Conservation (phyloP, 495 filamentous ascomycete genomes). For the Podospora fimiseda region DNA sequence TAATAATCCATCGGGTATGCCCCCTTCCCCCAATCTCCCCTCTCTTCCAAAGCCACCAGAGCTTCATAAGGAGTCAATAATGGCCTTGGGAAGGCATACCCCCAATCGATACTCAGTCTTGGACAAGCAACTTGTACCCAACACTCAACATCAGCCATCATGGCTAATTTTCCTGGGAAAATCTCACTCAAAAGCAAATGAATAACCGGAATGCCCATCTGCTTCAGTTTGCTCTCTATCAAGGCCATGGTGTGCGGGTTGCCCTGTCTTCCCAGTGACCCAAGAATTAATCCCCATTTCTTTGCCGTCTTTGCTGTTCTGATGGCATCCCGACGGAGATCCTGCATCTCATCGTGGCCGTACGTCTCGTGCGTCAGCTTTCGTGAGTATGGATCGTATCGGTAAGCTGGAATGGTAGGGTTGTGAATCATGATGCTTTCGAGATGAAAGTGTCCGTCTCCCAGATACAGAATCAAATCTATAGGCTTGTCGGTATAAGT, state of each 20-base stretch:
- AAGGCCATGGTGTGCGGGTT: constrained; percentile 87
- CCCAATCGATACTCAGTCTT: constrained; percentile 94
- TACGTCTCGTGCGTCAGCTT: constrained; percentile 87
- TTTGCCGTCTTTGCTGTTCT: constrained; percentile 60
- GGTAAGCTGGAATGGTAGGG: constrained; percentile 79
- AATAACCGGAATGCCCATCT: constrained; percentile 66
- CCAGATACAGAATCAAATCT: constrained; percentile 85
- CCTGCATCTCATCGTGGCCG: constrained; percentile 82
- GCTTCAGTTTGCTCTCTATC: constrained; percentile 68
- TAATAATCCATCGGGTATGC: constrained; percentile 99
- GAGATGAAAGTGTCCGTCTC: constrained; percentile 94
- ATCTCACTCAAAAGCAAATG: constrained; percentile 87
- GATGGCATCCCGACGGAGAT: constrained; percentile 72
- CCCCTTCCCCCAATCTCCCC: constrained; percentile 67
- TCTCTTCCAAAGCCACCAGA: constrained; percentile 72
- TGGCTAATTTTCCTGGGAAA: constrained; percentile 86
- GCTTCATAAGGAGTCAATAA: constrained; percentile 93
- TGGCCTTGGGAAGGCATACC: constrained; percentile 87
- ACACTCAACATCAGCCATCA: constrained; percentile 89
- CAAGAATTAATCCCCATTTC: constrained; percentile 93
- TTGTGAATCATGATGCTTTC: constrained; percentile 99
- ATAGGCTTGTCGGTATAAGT: constrained; percentile 41
- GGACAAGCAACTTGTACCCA: constrained; percentile 99
- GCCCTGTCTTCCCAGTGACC: constrained; percentile 85
- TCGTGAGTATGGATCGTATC: constrained; percentile 94